A percentile compares a stretch with the other conserved stretches of the same genome.
These are phyloP conservation scores for Xerophyta viscosa DNA, from an alignment of 106 monocot species.

Conservation along the genomic window DNA sequence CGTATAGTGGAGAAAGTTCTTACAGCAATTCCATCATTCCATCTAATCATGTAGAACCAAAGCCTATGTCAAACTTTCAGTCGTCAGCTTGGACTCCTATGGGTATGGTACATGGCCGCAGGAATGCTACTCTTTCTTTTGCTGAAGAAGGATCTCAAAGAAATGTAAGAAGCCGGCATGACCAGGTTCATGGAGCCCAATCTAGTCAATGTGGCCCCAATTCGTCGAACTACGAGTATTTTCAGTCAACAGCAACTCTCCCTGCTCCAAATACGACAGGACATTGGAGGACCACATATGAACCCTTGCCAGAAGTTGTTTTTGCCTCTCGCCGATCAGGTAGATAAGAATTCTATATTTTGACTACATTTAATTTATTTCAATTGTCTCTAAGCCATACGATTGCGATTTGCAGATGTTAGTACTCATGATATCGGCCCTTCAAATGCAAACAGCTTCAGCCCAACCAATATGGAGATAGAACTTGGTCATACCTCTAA, in stretches of 20 bases:
- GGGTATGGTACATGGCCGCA: not conserved
- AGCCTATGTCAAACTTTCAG: constrained; percentile 16
- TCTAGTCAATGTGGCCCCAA: constrained; percentile 9
- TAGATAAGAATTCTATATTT: not conserved
- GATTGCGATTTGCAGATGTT: too few species aligned
- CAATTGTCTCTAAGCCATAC: too few species aligned
- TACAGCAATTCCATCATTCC: constrained; percentile 10
- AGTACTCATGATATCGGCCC: constrained; percentile 18
- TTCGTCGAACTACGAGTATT: constrained; percentile 15
- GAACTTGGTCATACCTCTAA: not conserved
- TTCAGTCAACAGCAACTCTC: constrained; percentile 9
- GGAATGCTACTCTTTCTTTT: constrained; percentile 6
- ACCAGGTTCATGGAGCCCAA: constrained; percentile 15
- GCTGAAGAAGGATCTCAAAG: constrained; percentile 41
- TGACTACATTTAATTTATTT: too few species aligned
- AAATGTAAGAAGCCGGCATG: constrained; percentile 53
- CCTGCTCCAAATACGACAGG: constrained; percentile 12
- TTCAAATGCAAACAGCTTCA: constrained; percentile 4
- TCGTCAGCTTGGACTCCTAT: constrained; percentile 9
- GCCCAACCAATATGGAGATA: not conserved
- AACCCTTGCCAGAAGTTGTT: constrained; percentile 5
- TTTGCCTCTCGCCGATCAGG: constrained; percentile 23
- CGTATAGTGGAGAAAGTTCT: constrained; percentile 32
- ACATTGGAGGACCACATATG: constrained; percentile 3
- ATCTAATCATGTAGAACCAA: constrained; percentile 13